Conservation (phyloP, 2,329 filamentous ascomycete species). For the Phyllosticta paracitricarpa region DNA sequence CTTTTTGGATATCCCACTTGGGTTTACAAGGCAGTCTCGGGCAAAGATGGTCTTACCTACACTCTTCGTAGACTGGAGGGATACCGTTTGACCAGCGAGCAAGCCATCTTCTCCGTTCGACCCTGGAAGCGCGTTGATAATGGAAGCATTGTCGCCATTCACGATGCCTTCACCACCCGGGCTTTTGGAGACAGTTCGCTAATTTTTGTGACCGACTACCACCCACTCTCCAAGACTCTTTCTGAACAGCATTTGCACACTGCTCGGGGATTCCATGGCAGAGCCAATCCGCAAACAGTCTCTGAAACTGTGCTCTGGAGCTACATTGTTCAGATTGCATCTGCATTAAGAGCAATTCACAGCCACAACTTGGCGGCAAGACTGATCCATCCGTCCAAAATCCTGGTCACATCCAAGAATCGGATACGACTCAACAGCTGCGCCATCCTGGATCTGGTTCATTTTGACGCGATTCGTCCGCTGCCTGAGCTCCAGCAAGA, state of each 20-base stretch:
- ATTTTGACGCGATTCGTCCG: slow-evolving; percentile 61
- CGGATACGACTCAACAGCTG: slow-evolving; percentile 82
- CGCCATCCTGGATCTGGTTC: slow-evolving; percentile 78
- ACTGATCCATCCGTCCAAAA: slow-evolving; percentile 77
- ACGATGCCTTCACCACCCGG: slow-evolving; percentile 87
- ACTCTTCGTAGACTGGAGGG: slow-evolving; percentile 79
- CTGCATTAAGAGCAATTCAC: slow-evolving; percentile 80
- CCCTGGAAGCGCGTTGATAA: slow-evolving; percentile 82
- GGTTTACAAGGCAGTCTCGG: slow-evolving; percentile 89
- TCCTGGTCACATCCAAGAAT: slow-evolving; percentile 83
- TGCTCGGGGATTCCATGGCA: slow-evolving; percentile 11
- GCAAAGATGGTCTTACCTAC: slow-evolving; percentile 82
- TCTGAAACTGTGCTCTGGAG: slow-evolving; percentile 63
- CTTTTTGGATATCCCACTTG: slow-evolving; percentile 85
- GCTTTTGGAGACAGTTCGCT: slow-evolving; percentile 92
- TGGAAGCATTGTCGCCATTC: slow-evolving; percentile 71
- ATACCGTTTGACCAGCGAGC: slow-evolving; percentile 79
- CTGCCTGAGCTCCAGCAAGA: slow-evolving; percentile 74
- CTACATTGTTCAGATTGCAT: slow-evolving; percentile 85
- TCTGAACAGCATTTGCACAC: slow-evolving; percentile 64
- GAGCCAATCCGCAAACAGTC: slow-evolving; percentile 16
- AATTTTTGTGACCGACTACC: slow-evolving; percentile 88
- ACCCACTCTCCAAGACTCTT: slow-evolving; percentile 81
- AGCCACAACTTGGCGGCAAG: slow-evolving; percentile 70
- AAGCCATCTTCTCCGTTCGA: slow-evolving; percentile 75